Evolutionary conservation across 2,329 filamentous ascomycete genomes (phyloP).

Genomic region (Escovopsis sp.): DNA sequence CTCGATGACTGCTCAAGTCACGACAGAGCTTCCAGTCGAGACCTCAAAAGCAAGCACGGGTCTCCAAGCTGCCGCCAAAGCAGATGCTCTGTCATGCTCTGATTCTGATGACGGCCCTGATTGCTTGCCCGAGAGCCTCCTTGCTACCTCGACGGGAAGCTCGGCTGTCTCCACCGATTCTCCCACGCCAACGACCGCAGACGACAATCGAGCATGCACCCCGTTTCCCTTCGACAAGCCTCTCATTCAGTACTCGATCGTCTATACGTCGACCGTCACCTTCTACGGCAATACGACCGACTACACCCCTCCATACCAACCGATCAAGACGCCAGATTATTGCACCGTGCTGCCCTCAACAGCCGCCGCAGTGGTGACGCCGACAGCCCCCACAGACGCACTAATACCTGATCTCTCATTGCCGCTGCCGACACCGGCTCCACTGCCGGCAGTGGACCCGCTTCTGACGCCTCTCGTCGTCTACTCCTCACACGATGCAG

Average conservation of each 20-base stretch:
- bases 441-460: background rate
- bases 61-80: background rate
- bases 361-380: constrained; percentile 1
- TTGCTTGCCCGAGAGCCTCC: background rate
- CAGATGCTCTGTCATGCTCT: background rate
- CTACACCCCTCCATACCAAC: constrained; percentile 30
- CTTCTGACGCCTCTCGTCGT: background rate
- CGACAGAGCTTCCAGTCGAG: background rate
- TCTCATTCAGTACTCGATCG: constrained; percentile 26
- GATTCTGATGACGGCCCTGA: background rate
- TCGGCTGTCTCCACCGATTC: background rate
- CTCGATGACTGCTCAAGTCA: background rate
- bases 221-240: constrained; percentile 14
- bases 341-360: constrained; percentile 14
- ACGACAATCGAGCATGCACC: constrained; percentile 16
- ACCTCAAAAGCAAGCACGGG: background rate
- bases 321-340: constrained; percentile 23
- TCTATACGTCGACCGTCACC: constrained; percentile 35
- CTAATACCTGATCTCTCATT: background rate
- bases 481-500: background rate
- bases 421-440: background rate
- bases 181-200: constrained; percentile 6
- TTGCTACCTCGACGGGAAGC: background rate
- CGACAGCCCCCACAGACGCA: background rate
- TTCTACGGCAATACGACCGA: constrained; percentile 28